phyloP scores from a whole-genome alignment of 352 stramenopile species.

The Pythium guiyangense region DNA sequence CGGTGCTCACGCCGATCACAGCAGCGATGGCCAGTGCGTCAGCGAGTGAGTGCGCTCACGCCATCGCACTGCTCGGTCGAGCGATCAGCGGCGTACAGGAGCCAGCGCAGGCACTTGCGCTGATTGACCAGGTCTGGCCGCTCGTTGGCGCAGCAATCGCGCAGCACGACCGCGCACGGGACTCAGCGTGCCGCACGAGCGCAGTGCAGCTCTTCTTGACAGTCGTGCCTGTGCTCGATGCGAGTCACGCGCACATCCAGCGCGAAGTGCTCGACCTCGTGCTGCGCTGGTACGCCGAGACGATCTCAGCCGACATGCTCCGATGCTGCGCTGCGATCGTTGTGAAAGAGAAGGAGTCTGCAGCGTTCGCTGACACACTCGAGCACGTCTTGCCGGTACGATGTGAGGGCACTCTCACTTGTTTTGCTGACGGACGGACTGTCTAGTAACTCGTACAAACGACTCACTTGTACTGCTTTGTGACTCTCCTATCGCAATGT shows the following conservation, averaged over 20 bases:
- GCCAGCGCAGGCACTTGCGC: slow-evolving; percentile 15
- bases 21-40: slow-evolving; percentile 25
- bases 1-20: slow-evolving; percentile 30
- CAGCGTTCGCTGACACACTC: slow-evolving; percentile 17
- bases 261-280: slow-evolving; percentile 34
- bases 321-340: slow-evolving; percentile 37
- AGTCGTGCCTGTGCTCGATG: slow-evolving; percentile 23
- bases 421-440: background rate
- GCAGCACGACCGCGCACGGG: slow-evolving; percentile 22
- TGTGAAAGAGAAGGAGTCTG: slow-evolving; percentile 26
- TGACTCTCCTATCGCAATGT: background rate
- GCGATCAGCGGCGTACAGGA: slow-evolving; percentile 47
- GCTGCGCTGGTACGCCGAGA: slow-evolving; percentile 39
- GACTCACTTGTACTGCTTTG: too few species aligned
- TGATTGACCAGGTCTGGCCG: slow-evolving; percentile 51
- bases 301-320: slow-evolving; percentile 36
- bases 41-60: slow-evolving; percentile 20
- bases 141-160: slow-evolving; percentile 30
- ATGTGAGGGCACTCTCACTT: background rate
- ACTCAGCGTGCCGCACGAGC: slow-evolving; percentile 24
- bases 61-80: slow-evolving; percentile 43
- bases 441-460: background rate
- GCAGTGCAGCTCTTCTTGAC: slow-evolving; percentile 52
- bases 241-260: slow-evolving; percentile 20
- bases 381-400: slow-evolving; percentile 23